Base-by-base conservation (phyloP, 129 eudicot species). In the Artemisia annua region DNA sequence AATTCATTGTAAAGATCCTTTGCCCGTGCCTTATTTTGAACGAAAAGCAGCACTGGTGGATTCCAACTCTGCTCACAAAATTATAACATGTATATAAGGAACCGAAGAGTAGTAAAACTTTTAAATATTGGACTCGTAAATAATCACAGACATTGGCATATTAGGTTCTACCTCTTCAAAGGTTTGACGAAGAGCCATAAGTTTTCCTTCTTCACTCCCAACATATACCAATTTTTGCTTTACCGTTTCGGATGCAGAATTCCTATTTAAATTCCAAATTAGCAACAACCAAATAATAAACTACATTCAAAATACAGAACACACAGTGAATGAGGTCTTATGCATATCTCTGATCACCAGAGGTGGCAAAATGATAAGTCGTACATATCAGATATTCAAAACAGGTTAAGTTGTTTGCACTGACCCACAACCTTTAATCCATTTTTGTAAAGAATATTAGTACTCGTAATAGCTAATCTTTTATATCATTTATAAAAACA, bases 201-300 rank as follows among this genome's bases (percentile, higher is more conserved):
- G 88, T 74, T 95, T 95, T 72, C 99, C 99, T 79, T 90, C 94
- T 83, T 95, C 99, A 76, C 99, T 95, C 65, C 97, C 99, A 69
- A 84, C 97, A 75, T 81, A 95, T 16, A 88, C 81, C 78, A 95
- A 76, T 26, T 83, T 86, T 78, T 95, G 99, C 82, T 91, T 88
- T 75, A 95, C 84, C 5, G 80, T 77, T 60, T 86, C 89, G n/a
- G 96, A 90, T 46, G 97, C 99, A 48, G 97, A 79, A 73, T 95
- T 95, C 88, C 99, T 94, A 79, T 64, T 18, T 48, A 67, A 24
- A 72, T 8, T 60, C 65, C 52, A 74, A 24, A 62, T 50, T 18
- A 66, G 61, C 20, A 56, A 46, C 71, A 56, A 20, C 32, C 22
- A 20, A 48, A 69, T 24, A 73, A 48, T 18, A 78, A 51, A 43